Base-by-base conservation (phyloP, 192 early-diverging fungal species). In the Jimgerdemannia flammicorona region DNA sequence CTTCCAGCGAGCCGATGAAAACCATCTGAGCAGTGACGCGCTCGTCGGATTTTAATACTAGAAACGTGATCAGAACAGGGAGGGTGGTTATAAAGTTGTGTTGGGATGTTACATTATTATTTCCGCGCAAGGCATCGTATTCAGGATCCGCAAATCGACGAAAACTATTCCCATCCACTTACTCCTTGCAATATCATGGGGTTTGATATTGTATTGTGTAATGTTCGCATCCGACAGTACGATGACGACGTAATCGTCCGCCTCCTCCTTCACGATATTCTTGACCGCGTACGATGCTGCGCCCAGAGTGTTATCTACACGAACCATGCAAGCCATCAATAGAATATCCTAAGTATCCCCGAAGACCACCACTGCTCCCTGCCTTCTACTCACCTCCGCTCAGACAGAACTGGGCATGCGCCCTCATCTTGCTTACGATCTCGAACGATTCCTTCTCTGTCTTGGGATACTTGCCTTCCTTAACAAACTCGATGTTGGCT, bases 151-250 rank as follows among this genome's bases (percentile, higher is more conserved):
- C 4, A 7, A 64, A 65, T 1, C 7, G 72, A 59, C 19, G 6
- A 2, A 59, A 6, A 59, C 14, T 10, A 59, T 59, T 20, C 7
- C 67, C 43, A n/a, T 42, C 18, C 2, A 79, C 79, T 73, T 86
- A 89, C 88, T 83, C 81, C 82, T 84, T 40, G 80, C 88, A 75
- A 93, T 84, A 59, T 88, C 87, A 20, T 85, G 79, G 9, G 93
- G 91, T n/a, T 85, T 83, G 72, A 95, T 95, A 69, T 90, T 91
- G 79, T 95, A 95, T 73, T 92, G 90, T 9, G 81, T 78, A 72
- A 95, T 86, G 76, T 95, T 95, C 11, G 94, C 94, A 81, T 95
- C 94, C 19, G 91, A 93, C 39, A 95, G 73, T 10, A 95, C 87
- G 17, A 93, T 83, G 8, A 91, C 91, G 80, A 94, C 92, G 74